Base-by-base conservation (phyloP, 495 filamentous ascomycete genomes). In the Hypoxylon crocopeplum region DNA sequence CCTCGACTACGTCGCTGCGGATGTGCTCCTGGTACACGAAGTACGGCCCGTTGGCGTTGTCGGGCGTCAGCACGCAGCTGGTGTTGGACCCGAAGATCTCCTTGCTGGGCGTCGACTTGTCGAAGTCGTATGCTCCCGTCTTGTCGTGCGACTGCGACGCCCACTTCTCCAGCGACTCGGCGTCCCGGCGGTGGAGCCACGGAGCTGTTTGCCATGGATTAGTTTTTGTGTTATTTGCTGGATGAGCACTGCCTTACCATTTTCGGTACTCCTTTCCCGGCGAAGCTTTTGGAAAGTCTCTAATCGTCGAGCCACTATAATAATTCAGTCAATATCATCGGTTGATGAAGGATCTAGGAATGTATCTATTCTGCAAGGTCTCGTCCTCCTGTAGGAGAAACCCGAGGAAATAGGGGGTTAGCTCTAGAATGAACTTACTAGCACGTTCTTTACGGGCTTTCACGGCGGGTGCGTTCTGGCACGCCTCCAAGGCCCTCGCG, bases 1-100 rank as follows among this genome's bases (percentile, higher is more conserved):
- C 70, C 21, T 84, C 83, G 2, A 69, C 60, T 10, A 85, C 40
- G 57, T 84, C 68, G 12, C 59, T 69, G 37, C 84, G 82, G 66
- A 87, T 78, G 3, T 77, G 69, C 63, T 86, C 75, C 51, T 67
- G 64, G 46, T 56, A 59, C 32, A 71, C 74, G 65, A 69, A 78
- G 65, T 78, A 77, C 12, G 75, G 74, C 20, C 75, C 75, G 51
- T 74, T 69, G 61, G 69, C 68, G 36, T 69, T 71, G 48, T 76
- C 69, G 11, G 75, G 76, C 2, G 72, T 71, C 19, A 77, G 55
- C 41, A 74, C 57, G 47, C 73, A 76, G 45, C 64, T 69, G 21
- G 66, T 66, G 59, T 71, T 72, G 25, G 68, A 59, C 7, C 75
- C 68, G 62, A 86, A 87, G 34, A 87, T 68, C 16, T 79, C 69